These are phyloP conservation scores for Tolypocladium ovalisporum DNA, from an alignment of 2,329 filamentous ascomycete genomes.

Conservation along the genomic window DNA sequence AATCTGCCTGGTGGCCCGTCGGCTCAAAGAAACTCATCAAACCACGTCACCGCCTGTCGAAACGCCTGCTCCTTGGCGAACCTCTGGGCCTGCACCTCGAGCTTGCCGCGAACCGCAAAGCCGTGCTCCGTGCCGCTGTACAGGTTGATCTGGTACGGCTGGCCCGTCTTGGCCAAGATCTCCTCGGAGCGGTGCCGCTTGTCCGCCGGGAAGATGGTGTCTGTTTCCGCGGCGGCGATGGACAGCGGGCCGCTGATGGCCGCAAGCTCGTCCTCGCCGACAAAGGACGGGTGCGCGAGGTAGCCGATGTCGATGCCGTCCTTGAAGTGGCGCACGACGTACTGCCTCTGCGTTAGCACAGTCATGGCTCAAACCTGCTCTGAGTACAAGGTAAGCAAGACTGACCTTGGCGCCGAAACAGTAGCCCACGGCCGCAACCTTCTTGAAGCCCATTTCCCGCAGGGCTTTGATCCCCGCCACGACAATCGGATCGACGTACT, in stretches of 20 bases:
- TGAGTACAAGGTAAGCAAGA: slow-evolving; percentile 12
- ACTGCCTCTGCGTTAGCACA: slow-evolving; percentile 34
- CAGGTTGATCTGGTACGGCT: slow-evolving; percentile 57
- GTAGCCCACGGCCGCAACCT: slow-evolving; percentile 49
- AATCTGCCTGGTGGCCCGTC: neutral
- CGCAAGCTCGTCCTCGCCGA: slow-evolving; percentile 47
- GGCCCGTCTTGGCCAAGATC: slow-evolving; percentile 39
- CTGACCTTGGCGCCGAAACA: slow-evolving; percentile 54
- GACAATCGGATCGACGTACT: slow-evolving; percentile 21
- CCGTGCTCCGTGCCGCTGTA: slow-evolving; percentile 62
- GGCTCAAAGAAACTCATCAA: slow-evolving; percentile 38
- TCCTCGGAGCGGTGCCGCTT: slow-evolving; percentile 47
- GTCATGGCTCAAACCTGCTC: neutral
- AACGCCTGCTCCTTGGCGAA: slow-evolving; percentile 75
- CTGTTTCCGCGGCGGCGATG: slow-evolving; percentile 54
- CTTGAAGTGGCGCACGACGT: slow-evolving; percentile 56
- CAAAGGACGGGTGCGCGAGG: slow-evolving; percentile 53
- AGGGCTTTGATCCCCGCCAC: slow-evolving; percentile 40
- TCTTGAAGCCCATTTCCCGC: slow-evolving; percentile 36
- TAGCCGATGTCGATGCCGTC: slow-evolving; percentile 46
- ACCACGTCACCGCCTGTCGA: slow-evolving; percentile 65
- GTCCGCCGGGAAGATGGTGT: slow-evolving; percentile 45
- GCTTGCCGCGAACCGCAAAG: slow-evolving; percentile 59
- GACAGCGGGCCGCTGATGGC: slow-evolving; percentile 45
- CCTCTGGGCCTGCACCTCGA: slow-evolving; percentile 36